A percentile compares a stretch with the other conserved stretches of the same genome.
Conservation (phyloP, 345 rosid genomes). For the Tarenaya hassleriana region DNA sequence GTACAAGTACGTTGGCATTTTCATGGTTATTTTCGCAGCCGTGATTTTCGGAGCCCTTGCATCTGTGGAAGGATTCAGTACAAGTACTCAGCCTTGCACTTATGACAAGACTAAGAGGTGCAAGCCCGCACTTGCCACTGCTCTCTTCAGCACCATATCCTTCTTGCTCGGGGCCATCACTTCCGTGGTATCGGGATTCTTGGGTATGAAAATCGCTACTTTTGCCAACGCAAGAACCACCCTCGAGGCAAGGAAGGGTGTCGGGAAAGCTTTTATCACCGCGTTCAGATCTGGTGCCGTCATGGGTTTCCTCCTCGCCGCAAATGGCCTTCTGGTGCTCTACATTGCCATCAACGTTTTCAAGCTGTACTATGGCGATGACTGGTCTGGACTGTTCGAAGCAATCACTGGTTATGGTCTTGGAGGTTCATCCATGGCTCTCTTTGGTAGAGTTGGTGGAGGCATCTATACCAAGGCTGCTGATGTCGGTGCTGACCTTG, state of each 20-base stretch:
- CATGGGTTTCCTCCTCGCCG: conserved; percentile 73
- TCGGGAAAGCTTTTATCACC: conserved; percentile 56
- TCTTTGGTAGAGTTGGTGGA: conserved; percentile 68
- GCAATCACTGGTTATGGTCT: conserved; percentile 70
- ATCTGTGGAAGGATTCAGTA: conserved; percentile 64
- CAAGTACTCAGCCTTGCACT: conserved; percentile 48
- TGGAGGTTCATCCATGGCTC: conserved; percentile 68
- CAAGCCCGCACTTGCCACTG: conserved; percentile 63
- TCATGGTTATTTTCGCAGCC: conserved; percentile 40
- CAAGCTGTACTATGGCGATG: conserved; percentile 58
- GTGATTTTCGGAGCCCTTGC: conserved; percentile 59
- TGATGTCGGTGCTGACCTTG: conserved; percentile 39
- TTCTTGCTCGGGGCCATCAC: conserved; percentile 67
- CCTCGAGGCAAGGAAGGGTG: conserved; percentile 58
- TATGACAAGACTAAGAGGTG: conserved; percentile 44
- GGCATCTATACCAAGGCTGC: conserved; percentile 35
- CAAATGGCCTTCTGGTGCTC: conserved; percentile 64
- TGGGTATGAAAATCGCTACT: conserved; percentile 71
- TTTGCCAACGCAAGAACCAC: conserved; percentile 70
- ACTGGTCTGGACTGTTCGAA: conserved; percentile 68
- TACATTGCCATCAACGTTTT: conserved; percentile 45
- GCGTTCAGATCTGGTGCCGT: conserved; percentile 65
- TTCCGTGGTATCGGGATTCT: conserved; percentile 58
- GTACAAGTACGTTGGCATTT: conserved; percentile 49
- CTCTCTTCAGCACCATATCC: conserved; percentile 52